Percentiles rank a stretch among this genome's conserved stretches.
Conservation (phyloP, 192 early-diverging fungal genomes). For the Backusella mclennaniae region DNA sequence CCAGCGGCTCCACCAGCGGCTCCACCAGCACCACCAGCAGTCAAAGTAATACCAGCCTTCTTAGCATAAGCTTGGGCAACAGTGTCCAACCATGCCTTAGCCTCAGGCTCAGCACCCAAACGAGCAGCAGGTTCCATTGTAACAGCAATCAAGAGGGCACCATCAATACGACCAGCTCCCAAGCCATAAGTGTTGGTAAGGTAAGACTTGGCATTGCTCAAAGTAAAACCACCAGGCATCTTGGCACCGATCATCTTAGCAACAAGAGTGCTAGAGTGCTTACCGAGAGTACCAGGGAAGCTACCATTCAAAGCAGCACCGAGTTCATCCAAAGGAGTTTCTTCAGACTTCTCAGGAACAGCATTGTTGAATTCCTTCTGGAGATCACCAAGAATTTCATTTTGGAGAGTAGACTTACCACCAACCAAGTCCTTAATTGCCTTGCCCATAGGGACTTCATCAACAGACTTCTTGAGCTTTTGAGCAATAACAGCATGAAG, state of each 20-base stretch:
- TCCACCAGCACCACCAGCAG: constrained; percentile 41
- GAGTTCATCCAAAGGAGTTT: constrained; percentile 83
- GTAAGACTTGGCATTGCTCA: constrained; percentile 74
- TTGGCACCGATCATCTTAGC: constrained; percentile 82
- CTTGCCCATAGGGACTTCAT: constrained; percentile 72
- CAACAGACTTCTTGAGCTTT: constrained; percentile 83
- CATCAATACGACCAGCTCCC: constrained; percentile 72
- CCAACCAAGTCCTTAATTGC: constrained; percentile 93
- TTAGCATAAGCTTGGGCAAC: constrained; percentile 68
- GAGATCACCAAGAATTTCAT: constrained; percentile 94
- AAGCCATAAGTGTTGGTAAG: constrained; percentile 72
- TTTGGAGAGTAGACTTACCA: constrained; percentile 95
- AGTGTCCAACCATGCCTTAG: constrained; percentile 78
- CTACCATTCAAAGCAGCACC: constrained; percentile 57
- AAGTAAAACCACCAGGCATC: constrained; percentile 92
- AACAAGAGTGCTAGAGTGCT: constrained; percentile 72
- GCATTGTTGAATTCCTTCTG: constrained; percentile 86
- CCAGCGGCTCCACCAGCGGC: constrained; percentile 54
- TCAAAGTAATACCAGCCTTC: constrained; percentile 65
- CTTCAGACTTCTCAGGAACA: constrained; percentile 90
- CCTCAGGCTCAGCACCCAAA: constrained; percentile 69
- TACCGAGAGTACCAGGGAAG: constrained; percentile 77
- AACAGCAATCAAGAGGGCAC: constrained; percentile 72
- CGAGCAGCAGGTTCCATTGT: constrained; percentile 83
- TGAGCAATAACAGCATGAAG: constrained; percentile 83